Conservation (phyloP, 495 filamentous ascomycete species). For the Staphylotrichum longicolle region DNA sequence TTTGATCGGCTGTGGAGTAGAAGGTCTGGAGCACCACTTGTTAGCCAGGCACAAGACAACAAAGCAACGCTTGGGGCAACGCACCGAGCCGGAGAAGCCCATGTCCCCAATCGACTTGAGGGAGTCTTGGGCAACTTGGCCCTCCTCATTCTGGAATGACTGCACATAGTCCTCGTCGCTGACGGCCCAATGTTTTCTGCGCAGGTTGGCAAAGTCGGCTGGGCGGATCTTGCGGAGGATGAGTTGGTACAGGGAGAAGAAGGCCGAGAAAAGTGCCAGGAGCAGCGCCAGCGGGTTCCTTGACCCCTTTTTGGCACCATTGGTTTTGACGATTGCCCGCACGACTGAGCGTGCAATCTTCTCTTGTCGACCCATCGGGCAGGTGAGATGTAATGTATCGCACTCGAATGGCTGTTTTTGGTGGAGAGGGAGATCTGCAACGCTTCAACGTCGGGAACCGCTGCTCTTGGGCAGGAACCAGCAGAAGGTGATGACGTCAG, state of each 20-base stretch:
- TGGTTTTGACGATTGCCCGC: slow-evolving; percentile 36
- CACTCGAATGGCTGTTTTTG: too few relatives aligned
- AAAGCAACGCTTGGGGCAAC: background rate
- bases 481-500: too few relatives aligned
- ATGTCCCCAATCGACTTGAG: slow-evolving; percentile 38
- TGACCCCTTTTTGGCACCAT: slow-evolving; percentile 17
- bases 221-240: slow-evolving; percentile 38
- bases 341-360: slow-evolving; percentile 37
- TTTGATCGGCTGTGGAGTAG: slow-evolving; percentile 58
- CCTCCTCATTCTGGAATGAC: slow-evolving; percentile 28
- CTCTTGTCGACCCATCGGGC: slow-evolving; percentile 31
- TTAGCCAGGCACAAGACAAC: background rate
- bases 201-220: slow-evolving; percentile 39
- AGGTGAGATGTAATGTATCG: too few relatives aligned
- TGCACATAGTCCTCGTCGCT: slow-evolving; percentile 28
- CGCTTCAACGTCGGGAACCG: too few relatives aligned
- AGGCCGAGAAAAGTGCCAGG: slow-evolving; percentile 31
- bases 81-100: slow-evolving; percentile 38
- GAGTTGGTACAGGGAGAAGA: slow-evolving; percentile 44
- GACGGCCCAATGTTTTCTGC: slow-evolving; percentile 32
- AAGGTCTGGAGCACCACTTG: slow-evolving; percentile 51
- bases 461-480: too few relatives aligned
- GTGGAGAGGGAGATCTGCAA: too few relatives aligned
- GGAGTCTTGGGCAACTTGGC: slow-evolving; percentile 18
- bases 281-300: slow-evolving; percentile 25